These are phyloP conservation scores for Cyclotella choctawhatcheeana DNA, from an alignment of 108 stramenopile species.

Conservation along the genomic window DNA sequence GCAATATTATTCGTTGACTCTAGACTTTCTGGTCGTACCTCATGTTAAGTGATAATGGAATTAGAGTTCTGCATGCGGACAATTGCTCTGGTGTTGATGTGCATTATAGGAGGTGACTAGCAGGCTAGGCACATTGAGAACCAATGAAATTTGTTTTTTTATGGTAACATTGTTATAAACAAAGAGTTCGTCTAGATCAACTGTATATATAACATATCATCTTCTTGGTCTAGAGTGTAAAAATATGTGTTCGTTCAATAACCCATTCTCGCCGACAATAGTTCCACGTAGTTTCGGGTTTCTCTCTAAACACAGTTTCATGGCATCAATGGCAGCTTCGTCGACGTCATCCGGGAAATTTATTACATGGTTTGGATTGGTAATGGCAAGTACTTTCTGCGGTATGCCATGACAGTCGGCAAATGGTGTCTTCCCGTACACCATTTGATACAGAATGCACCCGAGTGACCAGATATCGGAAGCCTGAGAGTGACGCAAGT, in stretches of 20 bases:
- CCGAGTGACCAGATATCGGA: slow-evolving; percentile 96
- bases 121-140: too few species aligned
- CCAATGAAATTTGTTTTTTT: too few species aligned
- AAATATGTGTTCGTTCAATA: slow-evolving; percentile 83
- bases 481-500: slow-evolving; percentile 45
- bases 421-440: slow-evolving; percentile 94
- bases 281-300: slow-evolving; percentile 80
- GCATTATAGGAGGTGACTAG: too few species aligned
- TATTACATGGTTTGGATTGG: slow-evolving; percentile 86
- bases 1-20: too few species aligned
- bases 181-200: too few species aligned
- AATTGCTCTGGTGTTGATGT: too few species aligned
- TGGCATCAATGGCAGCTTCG: slow-evolving; percentile 81
- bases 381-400: slow-evolving; percentile 95
- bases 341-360: slow-evolving; percentile 70
- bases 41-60: too few species aligned
- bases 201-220: too few species aligned
- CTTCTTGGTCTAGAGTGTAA: slow-evolving; percentile 44
- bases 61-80: too few species aligned
- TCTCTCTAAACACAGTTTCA: slow-evolving; percentile 75
- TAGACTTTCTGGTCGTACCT: too few species aligned
- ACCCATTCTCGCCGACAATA: slow-evolving; percentile 80
- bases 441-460: slow-evolving; percentile 98
- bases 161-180: too few species aligned
- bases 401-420: slow-evolving; percentile 88